phyloP scores from a whole-genome alignment of 495 filamentous ascomycete genomes.

The Lasiosphaeris hirsuta region DNA sequence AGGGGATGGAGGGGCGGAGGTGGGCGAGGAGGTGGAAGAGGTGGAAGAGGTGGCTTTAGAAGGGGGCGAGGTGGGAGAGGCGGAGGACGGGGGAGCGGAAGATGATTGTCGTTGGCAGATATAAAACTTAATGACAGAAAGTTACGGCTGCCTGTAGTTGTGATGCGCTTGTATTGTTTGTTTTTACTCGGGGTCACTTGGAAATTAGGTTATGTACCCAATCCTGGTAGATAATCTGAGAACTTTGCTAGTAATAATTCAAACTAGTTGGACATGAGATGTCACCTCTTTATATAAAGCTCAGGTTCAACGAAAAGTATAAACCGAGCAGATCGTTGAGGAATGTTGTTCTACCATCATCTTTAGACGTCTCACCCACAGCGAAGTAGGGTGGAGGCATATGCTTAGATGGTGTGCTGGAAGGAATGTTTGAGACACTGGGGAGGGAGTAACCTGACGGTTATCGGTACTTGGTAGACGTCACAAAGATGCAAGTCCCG shows the following conservation, averaged over 20 bases:
- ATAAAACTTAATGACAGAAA: too few relatives aligned
- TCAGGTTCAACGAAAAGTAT: slow-evolving; percentile 31
- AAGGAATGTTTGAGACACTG: not conserved
- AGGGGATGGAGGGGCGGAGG: slow-evolving; percentile 34
- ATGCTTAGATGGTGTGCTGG: slow-evolving; percentile 60
- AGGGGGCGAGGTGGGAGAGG: slow-evolving; percentile 22
- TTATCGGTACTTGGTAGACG: not conserved
- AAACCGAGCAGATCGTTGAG: slow-evolving; percentile 51
- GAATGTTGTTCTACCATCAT: slow-evolving; percentile 62
- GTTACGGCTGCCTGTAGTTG: too few relatives aligned
- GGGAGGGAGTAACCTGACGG: not conserved
- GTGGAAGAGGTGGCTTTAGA: slow-evolving; percentile 36
- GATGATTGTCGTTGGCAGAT: slow-evolving; percentile 8
- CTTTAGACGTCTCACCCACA: slow-evolving; percentile 73
- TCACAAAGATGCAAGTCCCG: too few relatives aligned
- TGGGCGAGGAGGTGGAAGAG: slow-evolving; percentile 33
- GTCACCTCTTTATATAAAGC: slow-evolving; percentile 49
- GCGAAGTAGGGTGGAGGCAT: slow-evolving; percentile 56
- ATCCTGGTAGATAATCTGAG: too few relatives aligned
- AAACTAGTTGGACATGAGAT: slow-evolving; percentile 4
- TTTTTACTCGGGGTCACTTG: too few relatives aligned
- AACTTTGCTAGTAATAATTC: too few relatives aligned
- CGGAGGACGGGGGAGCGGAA: slow-evolving; percentile 16
- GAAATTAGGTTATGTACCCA: too few relatives aligned
- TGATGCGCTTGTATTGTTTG: too few relatives aligned